Evolutionary conservation across 805 yeast genomes (phyloP).

Genomic region (Candida coquimbonensis): DNA sequence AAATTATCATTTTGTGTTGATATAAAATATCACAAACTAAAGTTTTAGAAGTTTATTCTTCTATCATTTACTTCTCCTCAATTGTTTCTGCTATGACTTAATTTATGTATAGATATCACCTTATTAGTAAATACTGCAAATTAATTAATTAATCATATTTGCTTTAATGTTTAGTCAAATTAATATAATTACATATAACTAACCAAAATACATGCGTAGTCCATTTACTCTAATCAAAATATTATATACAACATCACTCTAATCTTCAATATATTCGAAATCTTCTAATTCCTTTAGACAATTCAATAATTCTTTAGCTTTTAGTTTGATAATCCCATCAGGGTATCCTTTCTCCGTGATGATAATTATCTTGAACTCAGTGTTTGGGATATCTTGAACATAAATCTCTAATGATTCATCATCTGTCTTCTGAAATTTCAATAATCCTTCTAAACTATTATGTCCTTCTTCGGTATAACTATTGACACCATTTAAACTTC

Average conservation of each 20-base stretch:
- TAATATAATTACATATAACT: too few relatives aligned
- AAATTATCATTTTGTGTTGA: neutral
- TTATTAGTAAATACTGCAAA: neutral
- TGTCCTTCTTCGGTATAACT: neutral
- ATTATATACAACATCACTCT: neutral
- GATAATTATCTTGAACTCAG: constrained; percentile 14
- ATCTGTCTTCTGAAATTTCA: constrained; percentile 6
- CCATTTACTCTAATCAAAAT: neutral
- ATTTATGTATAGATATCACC: neutral
- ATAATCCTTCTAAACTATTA: neutral
- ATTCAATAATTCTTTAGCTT: constrained; percentile 9
- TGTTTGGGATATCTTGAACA: constrained; percentile 9
- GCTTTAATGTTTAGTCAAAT: too few relatives aligned
- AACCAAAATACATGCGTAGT: too few relatives aligned
- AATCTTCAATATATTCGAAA: constrained; percentile 14
- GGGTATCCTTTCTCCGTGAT: constrained; percentile 21
- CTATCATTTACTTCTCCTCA: too few relatives aligned
- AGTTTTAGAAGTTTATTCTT: too few relatives aligned
- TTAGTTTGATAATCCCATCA: constrained; percentile 16
- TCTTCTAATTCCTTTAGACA: constrained; percentile 14
- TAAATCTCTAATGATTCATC: constrained; percentile 8
- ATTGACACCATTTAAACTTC: neutral
- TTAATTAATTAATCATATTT: neutral
- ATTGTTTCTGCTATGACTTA: neutral
- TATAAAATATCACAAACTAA: neutral